Base-by-base conservation (phyloP, 1,284 basidiomycete species). In the Rhodotorula mucilaginosa region DNA sequence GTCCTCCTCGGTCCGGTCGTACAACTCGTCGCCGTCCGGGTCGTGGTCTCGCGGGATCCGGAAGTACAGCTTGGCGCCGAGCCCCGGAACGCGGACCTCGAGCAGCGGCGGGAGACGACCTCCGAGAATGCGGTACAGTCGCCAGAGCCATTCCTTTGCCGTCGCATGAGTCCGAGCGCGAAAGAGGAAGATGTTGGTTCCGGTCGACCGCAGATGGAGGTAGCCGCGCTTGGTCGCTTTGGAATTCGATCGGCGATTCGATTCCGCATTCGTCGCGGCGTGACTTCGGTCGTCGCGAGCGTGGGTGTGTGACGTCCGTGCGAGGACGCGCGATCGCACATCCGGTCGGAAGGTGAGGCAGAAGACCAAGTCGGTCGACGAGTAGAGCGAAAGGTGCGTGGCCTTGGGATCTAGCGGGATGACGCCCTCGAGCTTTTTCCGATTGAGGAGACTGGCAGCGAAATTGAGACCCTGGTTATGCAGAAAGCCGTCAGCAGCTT, bases 111-210 rank as follows among this genome's bases (percentile, higher is more conserved):
- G 65, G 10, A 72, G 58, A 15, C 58, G 44, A 21, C 73, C 74
- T 6, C 75, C 74, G 18, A 78, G 72, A 5, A 65, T 64, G 44
- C 66, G 65, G 44, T 70, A 70, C 2, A 78, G 71, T 3, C 70
- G 63, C 72, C 76, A 76, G 51, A 75, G 67, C 77, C 77, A 78
- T 46, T 74, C 68, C 48, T 78, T 73, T 3, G 77, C 68, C 1
- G 68, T 66, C 16, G 67, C 56, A 23, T 64, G 67, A 49, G 72
- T 69, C 8, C 72, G 57, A 12, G 77, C 54, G 21, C 75, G 70
- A 23, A 78, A 72, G 18, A 76, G 66, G 69, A 71, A 78, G 65
- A 78, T 64, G 63, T 74, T 75, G 23, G 77, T 78, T 0, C 77
- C 77, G 21, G 49, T 64, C n/a, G 67, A 69, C 12, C 74, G 69